Base-by-base conservation (phyloP, 345 rosid species). In the Geranium rotundifolium region DNA sequence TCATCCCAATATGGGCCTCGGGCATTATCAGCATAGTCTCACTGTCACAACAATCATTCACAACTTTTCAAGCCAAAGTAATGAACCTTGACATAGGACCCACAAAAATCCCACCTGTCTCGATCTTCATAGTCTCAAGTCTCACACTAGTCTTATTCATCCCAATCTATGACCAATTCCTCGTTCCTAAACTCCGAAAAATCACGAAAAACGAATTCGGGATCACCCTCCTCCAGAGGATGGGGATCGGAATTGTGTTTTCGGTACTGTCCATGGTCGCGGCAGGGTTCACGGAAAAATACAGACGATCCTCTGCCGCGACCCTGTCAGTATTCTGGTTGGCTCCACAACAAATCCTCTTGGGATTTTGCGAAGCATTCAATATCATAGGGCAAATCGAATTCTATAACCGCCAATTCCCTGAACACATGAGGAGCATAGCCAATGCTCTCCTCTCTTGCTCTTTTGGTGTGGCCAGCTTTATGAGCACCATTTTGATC, bases 51-150 rank as follows among this genome's bases (percentile, higher is more conserved):
- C 88, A 81, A 58, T 67, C 86, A 12, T 81, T 82, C 72, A 73
- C 72, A 17, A 50, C 75, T 7, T 70, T 76, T 17, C 88, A 88
- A 63, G 89, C 90, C 62, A 19, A 61, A 61, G 69, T 59, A 63
- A 88, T 85, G 91, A 72, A 88, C 69, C 73, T 80, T 29, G 80
- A 80, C 74, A 75, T 88, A 19, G 89, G 91, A 5, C 74, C 67
- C 14, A 72, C 77, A 23, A 64, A 79, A 57, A 75, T 85, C 64
- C 91, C 95, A 1, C 18, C 91, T 1, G 86, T 75, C 41, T 80
- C 91, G 0, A 1, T 80, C 4, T 0, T 0, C 1, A 71, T 77
- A 34, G 79, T 83, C 34, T 72, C 86, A 4, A 67, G 77, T 76
- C 17, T 88, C 59, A 77, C 87, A 0, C 27, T 84, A 17, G 80